These are phyloP conservation scores for Cryphonectria japonica DNA, from an alignment of 2,329 filamentous ascomycete species.

Conservation along the genomic window DNA sequence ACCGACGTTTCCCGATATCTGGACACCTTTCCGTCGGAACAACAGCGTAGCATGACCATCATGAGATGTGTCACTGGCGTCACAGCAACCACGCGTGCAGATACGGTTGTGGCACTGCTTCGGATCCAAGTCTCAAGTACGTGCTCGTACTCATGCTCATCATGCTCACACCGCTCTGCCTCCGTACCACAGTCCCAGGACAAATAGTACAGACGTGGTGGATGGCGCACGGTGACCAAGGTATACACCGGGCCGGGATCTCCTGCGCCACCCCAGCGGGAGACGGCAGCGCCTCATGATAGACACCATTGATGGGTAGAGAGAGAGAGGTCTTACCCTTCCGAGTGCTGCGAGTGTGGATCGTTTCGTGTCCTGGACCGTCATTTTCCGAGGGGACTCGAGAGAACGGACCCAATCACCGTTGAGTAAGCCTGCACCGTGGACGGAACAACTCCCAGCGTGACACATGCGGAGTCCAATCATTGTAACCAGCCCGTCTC, in stretches of 20 bases:
- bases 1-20: conserved; percentile 11
- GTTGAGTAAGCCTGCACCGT: not conserved
- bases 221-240: not conserved
- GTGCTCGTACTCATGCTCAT: not conserved
- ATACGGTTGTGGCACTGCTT: not conserved
- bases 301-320: not conserved
- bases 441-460: not conserved
- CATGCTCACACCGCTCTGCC: conserved; percentile 6
- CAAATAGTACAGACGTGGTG: not conserved
- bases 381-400: not conserved
- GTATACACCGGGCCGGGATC: not conserved
- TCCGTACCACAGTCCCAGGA: not conserved
- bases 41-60: not conserved
- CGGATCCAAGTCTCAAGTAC: not conserved
- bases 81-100: not conserved
- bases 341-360: not conserved
- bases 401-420: not conserved
- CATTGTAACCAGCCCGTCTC: not conserved
- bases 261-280: not conserved
- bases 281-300: not conserved
- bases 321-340: not conserved
- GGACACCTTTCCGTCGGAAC: conserved; percentile 7
- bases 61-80: not conserved
- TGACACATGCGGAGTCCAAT: not conserved
- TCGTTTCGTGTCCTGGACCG: not conserved